A percentile compares a stretch with the other conserved stretches of the same genome.
These are phyloP conservation scores for Phyllosticta citriasiana DNA, from an alignment of 2,329 filamentous ascomycete genomes.

Conservation along the genomic window DNA sequence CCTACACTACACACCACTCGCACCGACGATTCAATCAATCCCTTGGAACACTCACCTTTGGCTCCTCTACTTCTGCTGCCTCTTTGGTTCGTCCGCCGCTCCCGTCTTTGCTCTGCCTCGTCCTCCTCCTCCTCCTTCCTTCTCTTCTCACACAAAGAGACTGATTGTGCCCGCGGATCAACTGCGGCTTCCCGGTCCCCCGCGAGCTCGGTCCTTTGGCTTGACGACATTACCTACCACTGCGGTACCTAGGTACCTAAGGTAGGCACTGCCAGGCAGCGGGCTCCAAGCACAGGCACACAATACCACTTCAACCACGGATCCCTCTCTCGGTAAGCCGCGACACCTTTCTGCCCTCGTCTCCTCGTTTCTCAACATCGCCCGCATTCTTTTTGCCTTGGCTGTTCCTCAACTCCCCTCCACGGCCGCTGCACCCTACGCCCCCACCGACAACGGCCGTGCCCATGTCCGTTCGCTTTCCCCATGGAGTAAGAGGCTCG, in stretches of 20 bases:
- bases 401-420: not conserved
- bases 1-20: not conserved
- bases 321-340: slow-evolving; percentile 6
- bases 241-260: not conserved
- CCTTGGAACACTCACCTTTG: not conserved
- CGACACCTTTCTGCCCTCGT: slow-evolving; percentile 1
- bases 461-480: not conserved
- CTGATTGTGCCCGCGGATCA: not conserved
- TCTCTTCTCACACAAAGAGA: not conserved
- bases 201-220: not conserved
- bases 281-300: not conserved
- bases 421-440: not conserved
- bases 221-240: not conserved
- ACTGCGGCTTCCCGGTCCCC: not conserved
- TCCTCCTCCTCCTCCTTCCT: not conserved
- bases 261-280: slow-evolving; percentile 7
- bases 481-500: not conserved
- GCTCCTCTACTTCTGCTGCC: not conserved
- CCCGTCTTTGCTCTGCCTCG: not conserved
- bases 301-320: not conserved
- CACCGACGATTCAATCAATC: too few relatives aligned
- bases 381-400: slow-evolving; percentile 4
- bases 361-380: not conserved
- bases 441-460: not conserved
- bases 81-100: not conserved